Percentiles rank a stretch among this genome's conserved stretches.
These are phyloP conservation scores for Trichoderma pleuroti DNA, from an alignment of 2,329 filamentous ascomycete species.

Conservation along the genomic window DNA sequence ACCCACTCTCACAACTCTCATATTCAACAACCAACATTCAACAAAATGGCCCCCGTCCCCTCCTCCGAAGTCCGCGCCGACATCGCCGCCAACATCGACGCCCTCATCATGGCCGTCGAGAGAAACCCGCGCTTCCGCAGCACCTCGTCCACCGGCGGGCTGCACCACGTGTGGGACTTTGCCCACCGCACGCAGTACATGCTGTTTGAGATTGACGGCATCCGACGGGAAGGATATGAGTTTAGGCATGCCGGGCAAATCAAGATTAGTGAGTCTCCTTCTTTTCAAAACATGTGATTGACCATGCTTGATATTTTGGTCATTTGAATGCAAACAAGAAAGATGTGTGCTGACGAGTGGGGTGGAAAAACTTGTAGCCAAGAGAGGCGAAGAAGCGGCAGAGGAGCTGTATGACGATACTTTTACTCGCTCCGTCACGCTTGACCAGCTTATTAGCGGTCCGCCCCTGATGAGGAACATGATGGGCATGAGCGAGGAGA, in stretches of 20 bases:
- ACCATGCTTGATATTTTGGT: too few species aligned
- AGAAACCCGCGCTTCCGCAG: conserved; percentile 30
- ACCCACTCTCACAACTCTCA: not conserved
- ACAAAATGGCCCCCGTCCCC: conserved; percentile 20
- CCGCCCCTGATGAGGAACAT: conserved; percentile 29
- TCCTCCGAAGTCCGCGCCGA: conserved; percentile 25
- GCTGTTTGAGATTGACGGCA: conserved; percentile 40
- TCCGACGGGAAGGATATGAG: conserved; percentile 30
- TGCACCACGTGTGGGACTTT: conserved; percentile 42
- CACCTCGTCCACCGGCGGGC: conserved; percentile 27
- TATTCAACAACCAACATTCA: not conserved
- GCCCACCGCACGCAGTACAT: conserved; percentile 40
- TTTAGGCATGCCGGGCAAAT: conserved; percentile 35
- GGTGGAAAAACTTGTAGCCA: not conserved
- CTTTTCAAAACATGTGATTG: too few species aligned
- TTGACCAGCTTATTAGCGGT: conserved; percentile 33
- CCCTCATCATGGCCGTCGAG: conserved; percentile 31
- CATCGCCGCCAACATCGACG: conserved; percentile 27
- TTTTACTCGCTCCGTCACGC: conserved; percentile 29
- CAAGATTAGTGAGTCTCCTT: not conserved
- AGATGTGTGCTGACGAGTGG: too few species aligned
- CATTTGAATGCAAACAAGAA: too few species aligned
- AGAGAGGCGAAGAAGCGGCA: conserved; percentile 24
- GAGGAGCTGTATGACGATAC: conserved; percentile 31
- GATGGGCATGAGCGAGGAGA: conserved; percentile 33